Base-by-base conservation (phyloP, 768 basidiomycete genomes). In the Pleurotus giganteus region DNA sequence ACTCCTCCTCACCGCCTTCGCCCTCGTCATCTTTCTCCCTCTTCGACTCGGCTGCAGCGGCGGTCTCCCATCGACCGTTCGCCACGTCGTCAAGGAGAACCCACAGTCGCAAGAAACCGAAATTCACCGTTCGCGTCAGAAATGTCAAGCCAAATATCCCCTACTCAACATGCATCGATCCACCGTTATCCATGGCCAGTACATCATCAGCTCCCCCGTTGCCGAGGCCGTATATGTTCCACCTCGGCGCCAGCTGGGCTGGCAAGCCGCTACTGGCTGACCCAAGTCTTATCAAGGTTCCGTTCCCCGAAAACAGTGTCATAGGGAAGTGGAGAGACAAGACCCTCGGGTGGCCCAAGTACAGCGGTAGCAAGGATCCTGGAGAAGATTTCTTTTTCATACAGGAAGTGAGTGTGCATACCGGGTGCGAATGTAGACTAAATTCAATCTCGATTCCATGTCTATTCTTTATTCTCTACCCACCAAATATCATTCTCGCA, bases 201-300 rank as follows among this genome's bases (percentile, higher is more conserved):
- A 47, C 46, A 11, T 47, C 46, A 11, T 17, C 27, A n/a, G 46
- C n/a, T 8, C 26, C 46, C 7, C 23, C n/a, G 26, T 31, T 57
- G 1, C 60, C 60, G 13, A 70, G 72, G 8, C 74, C 88, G 4
- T 93, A 85, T 65, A 82, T 71, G 29, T 91, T 94, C 66, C 83
- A 91, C 62, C 74, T 91, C 32, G 90, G 87, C 50, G 79, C 81
- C 13, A 87, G 88, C 67, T 94, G 89, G 86, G 84, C 83, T 26
- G 84, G 83, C 37, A 93, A 93, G 65, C 83, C 88, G 15, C 66
- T 74, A 62, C 59, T 75, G 69, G 57, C 73, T 58, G 53, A 58
- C 34, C 65, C 64, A 44, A 57, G 63, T 53, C 61, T 54, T 6
- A 36, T 23, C 67, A 70, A 73, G 58, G 63, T 71, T 31, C 83